Evolutionary conservation across 768 basidiomycete genomes (phyloP), one percentile per base, ranked within the genome.

Genomic region (Boletus fagicola): DNA sequence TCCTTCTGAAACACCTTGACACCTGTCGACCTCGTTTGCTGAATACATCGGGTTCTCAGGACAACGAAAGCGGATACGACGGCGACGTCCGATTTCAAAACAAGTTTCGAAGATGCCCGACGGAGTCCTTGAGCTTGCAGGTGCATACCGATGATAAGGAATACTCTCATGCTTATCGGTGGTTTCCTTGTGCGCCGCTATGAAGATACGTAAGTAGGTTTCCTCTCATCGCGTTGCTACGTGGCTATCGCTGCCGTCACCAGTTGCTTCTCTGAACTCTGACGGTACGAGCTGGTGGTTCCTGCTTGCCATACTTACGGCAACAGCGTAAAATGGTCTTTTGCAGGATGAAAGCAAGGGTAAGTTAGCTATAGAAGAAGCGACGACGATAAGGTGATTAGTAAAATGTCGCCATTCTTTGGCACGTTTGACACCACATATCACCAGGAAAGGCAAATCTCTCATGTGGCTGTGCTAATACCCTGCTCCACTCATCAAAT

Each of bases 381-480:
- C 30, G 7, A 24, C 10, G 16, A 38, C 20, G 58, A 60, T 53
- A 60, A 47, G 58, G 38, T 36, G 38, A 59, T 31, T 28, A 30
- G 57, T 40, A 40, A 45, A 22, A 49, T 24, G 36, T 35, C 38
- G 38, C 44, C 30, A 53, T 42, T n/a, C 16, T 9, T 18, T 45
- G 33, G 24, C 18, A 31, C 18, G 48, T 49, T 42, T 44, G 55
- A 61, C 36, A n/a, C 12, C 7, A 53, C 16, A 50, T 18, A 26
- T 40, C 18, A 11, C 51, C 51, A 1, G 28, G 31, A 64, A 64
- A 64, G 65, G 64, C 36, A 61, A 54, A 56, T 67, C 58, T 57
- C 58, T 10, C 4, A 2, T 20, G 59, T 68, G 66, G 65, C 65
- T 48, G 54, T 65, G 65, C 26, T 3, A 56, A 65, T 65, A 65